Percentiles rank a stretch among this genome's conserved stretches.
Conservation (phyloP, 352 stramenopile genomes). For the Pythium apleroticum region DNA sequence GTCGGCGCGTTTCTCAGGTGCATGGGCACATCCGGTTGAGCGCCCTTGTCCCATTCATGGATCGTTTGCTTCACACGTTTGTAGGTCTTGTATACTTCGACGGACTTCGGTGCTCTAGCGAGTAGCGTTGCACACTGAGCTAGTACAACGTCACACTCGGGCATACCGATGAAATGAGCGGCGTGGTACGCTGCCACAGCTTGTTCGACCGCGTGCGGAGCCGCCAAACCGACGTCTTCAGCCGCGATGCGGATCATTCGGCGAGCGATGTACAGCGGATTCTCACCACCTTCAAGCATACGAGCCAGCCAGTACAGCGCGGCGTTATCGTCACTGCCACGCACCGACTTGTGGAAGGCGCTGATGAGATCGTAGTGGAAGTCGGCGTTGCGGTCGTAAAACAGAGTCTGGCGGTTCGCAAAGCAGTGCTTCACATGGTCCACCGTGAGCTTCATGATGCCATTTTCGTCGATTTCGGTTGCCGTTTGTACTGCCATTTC, state of each 20-base stretch:
- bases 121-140: slow-evolving; percentile 79
- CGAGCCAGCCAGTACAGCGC: slow-evolving; percentile 84
- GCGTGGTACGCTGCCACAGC: slow-evolving; percentile 73
- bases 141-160: slow-evolving; percentile 82
- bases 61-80: slow-evolving; percentile 75
- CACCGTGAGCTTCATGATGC: slow-evolving; percentile 42
- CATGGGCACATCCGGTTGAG: slow-evolving; percentile 71
- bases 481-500: slow-evolving; percentile 75
- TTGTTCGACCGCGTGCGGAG: slow-evolving; percentile 64
- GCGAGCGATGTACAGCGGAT: slow-evolving; percentile 76
- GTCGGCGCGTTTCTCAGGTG: slow-evolving; percentile 84
- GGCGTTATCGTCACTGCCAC: slow-evolving; percentile 78
- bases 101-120: slow-evolving; percentile 79
- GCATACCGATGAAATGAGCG: slow-evolving; percentile 80
- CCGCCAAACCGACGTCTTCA: slow-evolving; percentile 81
- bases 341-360: slow-evolving; percentile 83
- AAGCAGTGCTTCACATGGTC: slow-evolving; percentile 75
- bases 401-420: slow-evolving; percentile 65
- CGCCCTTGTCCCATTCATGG: slow-evolving; percentile 45
- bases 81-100: slow-evolving; percentile 84
- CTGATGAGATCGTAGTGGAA: slow-evolving; percentile 88
- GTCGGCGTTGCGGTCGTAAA: slow-evolving; percentile 85
- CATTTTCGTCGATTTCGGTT: slow-evolving; percentile 23
- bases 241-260: slow-evolving; percentile 83
- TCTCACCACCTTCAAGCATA: slow-evolving; percentile 87